Base-by-base conservation (phyloP, 208 protist species). In the Leishmania tropica region DNA sequence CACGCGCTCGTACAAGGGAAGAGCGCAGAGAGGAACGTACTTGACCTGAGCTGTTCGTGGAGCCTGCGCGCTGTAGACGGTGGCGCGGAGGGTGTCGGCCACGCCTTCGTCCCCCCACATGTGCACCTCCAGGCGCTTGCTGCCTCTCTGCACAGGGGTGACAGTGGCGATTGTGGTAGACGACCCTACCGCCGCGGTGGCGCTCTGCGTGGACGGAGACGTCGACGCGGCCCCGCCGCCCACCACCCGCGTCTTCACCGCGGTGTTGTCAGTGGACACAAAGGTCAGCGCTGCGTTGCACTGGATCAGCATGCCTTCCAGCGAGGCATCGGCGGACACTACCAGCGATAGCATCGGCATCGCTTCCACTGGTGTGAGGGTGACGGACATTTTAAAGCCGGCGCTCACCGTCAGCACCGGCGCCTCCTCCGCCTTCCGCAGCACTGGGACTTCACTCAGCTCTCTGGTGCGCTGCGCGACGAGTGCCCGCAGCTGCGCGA, bases 11-110 rank as follows among this genome's bases (percentile, higher is more conserved):
- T 95, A 92, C 37, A 97, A 81, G 37, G 90, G 90, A 37, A 97
- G 80, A 6, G 93, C 89, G 73, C 83, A 84, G 37, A 97, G 81
- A 45, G 77, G 82, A 31, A 95, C 71, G 56, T 78, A 86, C 76
- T 93, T 90, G 70, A 92, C 58, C 80, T 96, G 94, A 76, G 94
- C 92, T 21, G 94, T 95, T 48, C 93, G 92, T 17, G 94, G 93
- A 37, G 85, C 75, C 51, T 89, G 84, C 53, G 83, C 67, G 37
- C 85, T 84, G 83, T 93, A 89, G 45, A 89, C 79, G 2, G 83
- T 93, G 1, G 93, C 72, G 28, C 75, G 80, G 35, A 97, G 58
- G 58, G 77, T 80, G 35, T 89, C 93, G 15, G 82, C 84, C 2
- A 88, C 78, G 7, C 89, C 89, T 67, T 95, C 93, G 58, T 89